Evolutionary conservation across 768 basidiomycete species (phyloP), one percentile per base, ranked within the genome.

Genomic region (Candolleomyces aberdarensis): DNA sequence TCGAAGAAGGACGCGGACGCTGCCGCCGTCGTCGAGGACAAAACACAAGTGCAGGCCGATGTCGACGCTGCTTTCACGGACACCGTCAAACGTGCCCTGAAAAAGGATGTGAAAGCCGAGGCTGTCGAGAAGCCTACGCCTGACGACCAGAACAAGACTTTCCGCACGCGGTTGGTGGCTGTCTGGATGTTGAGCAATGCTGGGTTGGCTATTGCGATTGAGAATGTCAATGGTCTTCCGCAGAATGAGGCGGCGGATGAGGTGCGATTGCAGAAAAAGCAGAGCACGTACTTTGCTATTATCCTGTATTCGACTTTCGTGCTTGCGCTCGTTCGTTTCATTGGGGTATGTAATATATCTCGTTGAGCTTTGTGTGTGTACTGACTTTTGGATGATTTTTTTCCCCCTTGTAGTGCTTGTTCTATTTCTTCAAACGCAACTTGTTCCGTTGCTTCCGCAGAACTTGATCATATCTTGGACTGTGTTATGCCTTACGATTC

Each of bases 1-100:
- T 88, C 85, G 64, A 95, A 95, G 72, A 74, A 59, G 70, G 89
- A 86, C 55, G 81, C 84, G 2, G 91, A 89, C 41, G 84, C 83
- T 6, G 82, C 83, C 11, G 89, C 93, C 41, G 93, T 96, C 14
- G 93, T 95, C 68, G 95, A 96, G 66, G 86, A 88, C 1, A 85
- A 88, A 13, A 78, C 82, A 57, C 94, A 93, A 93, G 89, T 94
- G 85, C 74, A 81, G 48, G 65, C 89, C 46, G 83, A 85, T 63
- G 83, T 84, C 19, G 95, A 98, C 68, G 86, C 97, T 47, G 96
- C 43, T 98, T 97, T 81, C 92, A 94, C 75, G 74, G 91, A 93
- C 69, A 96, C 94, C 0, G 94, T 95, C 4, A 87, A 85, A 1
- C 89, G 94, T 48, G 94, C 93, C 0, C 83, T 94, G 61, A 88